Evolutionary conservation across 257 asterid genomes (phyloP), one percentile per base, ranked within the genome.

Genomic region (Rehmannia glutinosa): DNA sequence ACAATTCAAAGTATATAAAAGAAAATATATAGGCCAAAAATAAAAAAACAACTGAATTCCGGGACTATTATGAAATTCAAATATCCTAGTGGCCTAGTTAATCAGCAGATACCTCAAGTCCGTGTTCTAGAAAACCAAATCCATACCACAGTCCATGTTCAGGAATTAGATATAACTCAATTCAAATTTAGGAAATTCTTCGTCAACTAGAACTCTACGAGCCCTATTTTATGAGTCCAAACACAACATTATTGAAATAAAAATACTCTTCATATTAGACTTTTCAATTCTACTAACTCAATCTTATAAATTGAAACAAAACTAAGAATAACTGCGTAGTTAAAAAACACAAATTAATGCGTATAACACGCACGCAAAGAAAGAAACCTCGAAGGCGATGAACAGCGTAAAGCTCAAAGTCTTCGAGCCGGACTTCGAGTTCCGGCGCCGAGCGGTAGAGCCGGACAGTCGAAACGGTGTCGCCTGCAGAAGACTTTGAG

Each of bases 371-470:
- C 3, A 24, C 15, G 33, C 21, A 60, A 39, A 32, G 1, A 25
- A 16, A 41, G 13, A 15, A 23, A 87, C 97, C 99, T 87, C 95
- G 88, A n/a, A 91, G 95, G 61, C 97, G 91, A 66, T 94, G 84
- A 52, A 94, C 55, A 59, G 99, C 96, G 62, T 73, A 94, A 52
- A 83, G 84, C 90, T 94, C 97, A 61, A 94, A 94, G 54, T 94
- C 99, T 76, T 94, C 97, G 60, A 87, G 90, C 56, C 97, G 77
- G 51, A 91, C 97, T 73, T 94, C 96, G 19, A 91, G 92, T 11
- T 75, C 84, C 74, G 99, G 99, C 12, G 97, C 86, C 45, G 92
- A 78, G 25, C 93, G 95, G 84, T 94, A 91, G 70, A 90, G 82
- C 33, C 88, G 92, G 27, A 91, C 67, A 17, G 79, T 72, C 33